Percentiles rank a stretch among this genome's conserved stretches.
These are phyloP conservation scores for Wallacemonas sp. DNA, from an alignment of 208 protist species.

Conservation along the genomic window DNA sequence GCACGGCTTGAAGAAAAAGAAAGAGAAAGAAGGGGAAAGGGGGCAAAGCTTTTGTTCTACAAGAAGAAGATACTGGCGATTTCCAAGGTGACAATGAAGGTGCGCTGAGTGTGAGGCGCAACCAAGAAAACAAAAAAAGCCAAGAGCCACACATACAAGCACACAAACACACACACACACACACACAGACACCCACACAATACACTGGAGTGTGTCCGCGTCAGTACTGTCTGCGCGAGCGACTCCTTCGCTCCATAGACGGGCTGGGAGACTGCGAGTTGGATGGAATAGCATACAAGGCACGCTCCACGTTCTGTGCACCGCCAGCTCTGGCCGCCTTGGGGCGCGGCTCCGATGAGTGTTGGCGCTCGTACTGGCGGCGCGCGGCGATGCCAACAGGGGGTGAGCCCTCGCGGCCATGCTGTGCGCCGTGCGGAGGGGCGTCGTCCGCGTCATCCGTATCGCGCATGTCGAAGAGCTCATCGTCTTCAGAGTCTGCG, in stretches of 20 bases:
- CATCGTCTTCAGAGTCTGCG: conserved; percentile 24
- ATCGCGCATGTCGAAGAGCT: conserved; percentile 27
- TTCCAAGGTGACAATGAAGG: neutral
- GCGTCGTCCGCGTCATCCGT: conserved; percentile 11
- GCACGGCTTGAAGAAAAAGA: conserved; percentile 2
- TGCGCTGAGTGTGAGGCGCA: too few species aligned
- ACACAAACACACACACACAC: too few species aligned
- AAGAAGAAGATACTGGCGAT: too few species aligned
- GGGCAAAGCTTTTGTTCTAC: neutral
- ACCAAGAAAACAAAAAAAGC: too few species aligned
- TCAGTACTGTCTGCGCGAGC: conserved; percentile 36
- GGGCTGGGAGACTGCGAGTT: conserved; percentile 45
- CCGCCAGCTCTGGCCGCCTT: neutral
- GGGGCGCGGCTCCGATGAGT: conserved; percentile 4
- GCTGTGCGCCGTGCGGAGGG: neutral
- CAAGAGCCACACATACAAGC: too few species aligned
- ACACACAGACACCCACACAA: too few species aligned
- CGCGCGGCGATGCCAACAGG: conserved; percentile 60
- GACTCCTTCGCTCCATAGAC: conserved; percentile 36
- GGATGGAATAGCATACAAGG: conserved; percentile 51
- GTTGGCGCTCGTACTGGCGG: conserved; percentile 45
- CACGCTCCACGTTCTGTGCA: conserved; percentile 50
- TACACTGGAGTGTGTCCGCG: too few species aligned
- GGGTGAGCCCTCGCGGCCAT: conserved; percentile 8
- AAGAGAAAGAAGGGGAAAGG: conserved; percentile 11